Evolutionary conservation across 495 filamentous ascomycete species (phyloP).

Genomic region (Penicillium nucicola): DNA sequence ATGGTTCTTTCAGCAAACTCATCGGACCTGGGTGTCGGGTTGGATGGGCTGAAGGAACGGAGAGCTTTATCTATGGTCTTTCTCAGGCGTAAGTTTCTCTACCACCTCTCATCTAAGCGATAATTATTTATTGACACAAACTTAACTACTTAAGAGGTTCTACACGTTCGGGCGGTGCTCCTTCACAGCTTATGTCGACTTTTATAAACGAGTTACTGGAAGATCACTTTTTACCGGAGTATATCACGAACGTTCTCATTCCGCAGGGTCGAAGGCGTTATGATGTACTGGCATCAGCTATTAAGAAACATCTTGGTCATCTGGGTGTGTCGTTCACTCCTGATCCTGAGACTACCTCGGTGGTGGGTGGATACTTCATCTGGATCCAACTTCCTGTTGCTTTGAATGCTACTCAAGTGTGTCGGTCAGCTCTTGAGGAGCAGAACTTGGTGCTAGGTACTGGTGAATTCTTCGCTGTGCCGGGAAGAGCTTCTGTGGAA

Average conservation of each 20-base stretch:
- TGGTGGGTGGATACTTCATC: constrained; percentile 64
- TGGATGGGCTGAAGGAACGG: constrained; percentile 67
- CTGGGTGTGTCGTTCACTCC: constrained; percentile 47
- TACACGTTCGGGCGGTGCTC: constrained; percentile 65
- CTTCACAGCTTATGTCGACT: constrained; percentile 62
- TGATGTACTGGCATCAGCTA: constrained; percentile 39
- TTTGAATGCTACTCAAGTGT: constrained; percentile 40
- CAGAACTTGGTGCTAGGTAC: constrained; percentile 54
- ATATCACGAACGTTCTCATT: constrained; percentile 40
- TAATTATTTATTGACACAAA: no score
- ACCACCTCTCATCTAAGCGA: no score
- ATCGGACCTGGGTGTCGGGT: constrained; percentile 62
- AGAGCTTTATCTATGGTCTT: constrained; percentile 53
- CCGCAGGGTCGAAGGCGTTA: constrained; percentile 51
- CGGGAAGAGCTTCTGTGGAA: constrained; percentile 33
- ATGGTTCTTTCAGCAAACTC: constrained; percentile 72
- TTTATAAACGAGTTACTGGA: constrained; percentile 55
- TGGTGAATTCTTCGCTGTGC: constrained; percentile 57
- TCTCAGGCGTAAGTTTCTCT: constrained; percentile 45
- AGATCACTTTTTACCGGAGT: constrained; percentile 39
- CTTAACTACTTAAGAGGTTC: constrained; percentile 42
- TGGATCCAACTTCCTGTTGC: constrained; percentile 57
- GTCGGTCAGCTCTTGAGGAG: constrained; percentile 39
- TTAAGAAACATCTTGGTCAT: constrained; percentile 47
- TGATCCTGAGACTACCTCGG: constrained; percentile 45